Percentiles rank a stretch among this genome's conserved stretches.
These are phyloP conservation scores for Psilocybe tampanensis DNA, from an alignment of 768 basidiomycete genomes.

Conservation along the genomic window DNA sequence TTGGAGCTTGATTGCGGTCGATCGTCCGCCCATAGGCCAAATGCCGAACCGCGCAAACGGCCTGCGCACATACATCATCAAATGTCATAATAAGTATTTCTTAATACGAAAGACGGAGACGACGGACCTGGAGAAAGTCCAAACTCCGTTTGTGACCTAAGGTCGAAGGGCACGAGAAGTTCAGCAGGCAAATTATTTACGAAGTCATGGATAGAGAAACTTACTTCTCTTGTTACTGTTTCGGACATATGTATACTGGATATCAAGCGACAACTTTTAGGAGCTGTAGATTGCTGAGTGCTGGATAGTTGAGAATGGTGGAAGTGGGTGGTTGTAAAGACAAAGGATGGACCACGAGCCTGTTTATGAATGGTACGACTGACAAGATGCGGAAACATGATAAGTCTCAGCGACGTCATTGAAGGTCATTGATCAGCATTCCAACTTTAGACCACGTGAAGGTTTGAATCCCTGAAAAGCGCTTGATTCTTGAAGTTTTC, in stretches of 20 bases:
- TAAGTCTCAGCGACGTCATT: not conserved
- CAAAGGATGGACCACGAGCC: not conserved
- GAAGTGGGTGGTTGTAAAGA: not conserved
- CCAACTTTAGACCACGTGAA: not conserved
- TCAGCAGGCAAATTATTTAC: not conserved
- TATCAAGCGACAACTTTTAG: not conserved
- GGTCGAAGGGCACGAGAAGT: not conserved
- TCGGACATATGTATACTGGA: not conserved
- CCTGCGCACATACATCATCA: constrained; percentile 31
- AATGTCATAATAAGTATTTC: no score
- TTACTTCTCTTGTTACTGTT: constrained; percentile 42
- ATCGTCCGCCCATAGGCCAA: constrained; percentile 79
- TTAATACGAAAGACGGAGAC: no score
- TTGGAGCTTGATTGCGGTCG: constrained; percentile 75
- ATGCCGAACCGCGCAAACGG: constrained; percentile 70
- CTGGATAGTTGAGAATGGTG: not conserved
- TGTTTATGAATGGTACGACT: not conserved
- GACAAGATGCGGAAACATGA: not conserved
- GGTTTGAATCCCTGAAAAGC: not conserved
- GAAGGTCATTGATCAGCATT: not conserved
- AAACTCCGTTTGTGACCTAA: constrained; percentile 54
- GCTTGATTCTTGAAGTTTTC: not conserved
- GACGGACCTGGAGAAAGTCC: constrained; percentile 65
- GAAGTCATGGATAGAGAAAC: not conserved
- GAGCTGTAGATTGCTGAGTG: not conserved